phyloP scores from a whole-genome alignment of 129 eudicot species.

The Tagetes patula region DNA sequence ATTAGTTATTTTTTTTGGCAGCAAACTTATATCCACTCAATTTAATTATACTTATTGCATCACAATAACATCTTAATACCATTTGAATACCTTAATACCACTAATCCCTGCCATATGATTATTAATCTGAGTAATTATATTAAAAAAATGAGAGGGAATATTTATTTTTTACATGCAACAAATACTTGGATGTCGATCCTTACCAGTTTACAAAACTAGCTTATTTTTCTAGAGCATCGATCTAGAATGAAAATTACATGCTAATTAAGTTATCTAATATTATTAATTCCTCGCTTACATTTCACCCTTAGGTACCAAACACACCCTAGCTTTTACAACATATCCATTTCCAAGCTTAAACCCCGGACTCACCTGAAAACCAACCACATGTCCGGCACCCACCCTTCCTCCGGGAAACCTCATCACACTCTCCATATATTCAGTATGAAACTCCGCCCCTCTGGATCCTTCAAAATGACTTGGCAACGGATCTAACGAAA shows the following conservation, averaged over 20 bases:
- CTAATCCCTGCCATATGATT: too few species aligned
- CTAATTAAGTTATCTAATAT: background rate
- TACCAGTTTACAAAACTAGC: background rate
- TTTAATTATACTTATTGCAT: too few species aligned
- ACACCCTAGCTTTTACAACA: slow-evolving; percentile 85
- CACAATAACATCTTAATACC: too few species aligned
- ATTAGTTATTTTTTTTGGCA: too few species aligned
- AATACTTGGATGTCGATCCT: background rate
- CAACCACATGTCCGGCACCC: slow-evolving; percentile 53
- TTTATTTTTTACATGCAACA: background rate
- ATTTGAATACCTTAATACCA: too few species aligned
- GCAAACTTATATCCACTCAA: too few species aligned
- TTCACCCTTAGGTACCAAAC: slow-evolving; percentile 66
- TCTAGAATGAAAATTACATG: background rate
- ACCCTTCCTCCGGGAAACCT: slow-evolving; percentile 55
- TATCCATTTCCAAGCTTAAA: slow-evolving; percentile 83
- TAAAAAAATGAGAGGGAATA: background rate
- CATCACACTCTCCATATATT: slow-evolving; percentile 90
- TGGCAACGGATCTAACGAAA: slow-evolving; percentile 79
- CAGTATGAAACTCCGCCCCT: slow-evolving; percentile 76
- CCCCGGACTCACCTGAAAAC: slow-evolving; percentile 96
- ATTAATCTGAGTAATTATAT: background rate
- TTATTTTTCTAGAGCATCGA: background rate
- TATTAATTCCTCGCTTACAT: slow-evolving; percentile 10
- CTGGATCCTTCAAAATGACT: slow-evolving; percentile 85